Evolutionary conservation across 176 grass and related monocot genomes (phyloP).

Genomic region (Triticum urartu): DNA sequence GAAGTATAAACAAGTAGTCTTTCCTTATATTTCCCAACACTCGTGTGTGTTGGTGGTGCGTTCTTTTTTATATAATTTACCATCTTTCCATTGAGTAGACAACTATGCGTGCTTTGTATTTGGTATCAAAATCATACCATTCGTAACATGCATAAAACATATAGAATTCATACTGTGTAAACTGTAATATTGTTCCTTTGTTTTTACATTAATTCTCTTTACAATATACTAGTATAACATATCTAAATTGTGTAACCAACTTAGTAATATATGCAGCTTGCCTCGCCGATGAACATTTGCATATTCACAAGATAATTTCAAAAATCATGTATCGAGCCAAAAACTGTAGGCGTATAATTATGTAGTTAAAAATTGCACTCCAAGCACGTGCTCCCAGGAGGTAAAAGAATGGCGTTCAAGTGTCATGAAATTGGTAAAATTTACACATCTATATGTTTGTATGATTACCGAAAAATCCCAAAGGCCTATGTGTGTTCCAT

Average conservation of each 20-base stretch:
- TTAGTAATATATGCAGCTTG: no score
- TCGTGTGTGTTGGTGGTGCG: not conserved
- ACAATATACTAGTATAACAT: no score
- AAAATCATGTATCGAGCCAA: not conserved
- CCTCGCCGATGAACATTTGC: no score
- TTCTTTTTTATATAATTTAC: not conserved
- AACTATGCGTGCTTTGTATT: not conserved
- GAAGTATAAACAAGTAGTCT: not conserved
- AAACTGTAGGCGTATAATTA: not conserved
- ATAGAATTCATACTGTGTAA: not conserved
- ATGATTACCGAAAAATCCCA: not conserved
- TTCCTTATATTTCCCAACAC: not conserved
- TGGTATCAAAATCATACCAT: not conserved
- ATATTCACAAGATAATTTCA: no score
- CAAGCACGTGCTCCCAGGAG: not conserved
- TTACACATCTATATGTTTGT: not conserved
- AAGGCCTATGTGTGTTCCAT: no score
- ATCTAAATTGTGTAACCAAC: no score
- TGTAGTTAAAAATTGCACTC: not conserved
- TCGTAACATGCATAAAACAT: not conserved
- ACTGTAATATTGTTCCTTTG: not conserved
- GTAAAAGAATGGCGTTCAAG: not conserved
- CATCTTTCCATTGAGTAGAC: not conserved
- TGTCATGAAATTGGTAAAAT: not conserved
- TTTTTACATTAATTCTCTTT: not conserved